Evolutionary conservation across 2,329 filamentous ascomycete species (phyloP).

Genomic region (Helotiales sp.): DNA sequence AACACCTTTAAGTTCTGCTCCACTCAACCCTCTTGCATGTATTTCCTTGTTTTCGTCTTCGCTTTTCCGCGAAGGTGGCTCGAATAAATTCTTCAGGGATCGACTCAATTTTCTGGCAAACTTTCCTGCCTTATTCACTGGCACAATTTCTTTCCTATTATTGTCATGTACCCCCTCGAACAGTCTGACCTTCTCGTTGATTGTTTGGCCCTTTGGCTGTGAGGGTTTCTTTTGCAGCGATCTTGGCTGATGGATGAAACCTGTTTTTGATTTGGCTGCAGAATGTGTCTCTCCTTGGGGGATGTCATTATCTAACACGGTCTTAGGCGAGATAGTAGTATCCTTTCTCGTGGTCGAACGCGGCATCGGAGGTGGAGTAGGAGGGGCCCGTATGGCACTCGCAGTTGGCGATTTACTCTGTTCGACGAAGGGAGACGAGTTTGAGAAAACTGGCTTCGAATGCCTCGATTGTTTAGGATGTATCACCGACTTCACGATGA

Average conservation of each 20-base stretch:
- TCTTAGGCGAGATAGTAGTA: neutral
- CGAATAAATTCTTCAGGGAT: conserved; percentile 23
- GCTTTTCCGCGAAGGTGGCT: conserved; percentile 13
- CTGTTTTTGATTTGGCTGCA: neutral
- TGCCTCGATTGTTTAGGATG: no score
- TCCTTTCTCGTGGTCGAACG: neutral
- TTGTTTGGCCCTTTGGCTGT: conserved; percentile 16
- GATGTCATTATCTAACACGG: neutral
- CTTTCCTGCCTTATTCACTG: conserved; percentile 6
- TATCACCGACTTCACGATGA: neutral
- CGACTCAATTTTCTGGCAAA: conserved; percentile 17
- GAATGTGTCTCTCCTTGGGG: neutral
- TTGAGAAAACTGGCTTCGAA: neutral
- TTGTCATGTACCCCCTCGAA: conserved; percentile 5
- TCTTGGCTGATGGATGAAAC: neutral
- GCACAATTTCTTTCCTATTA: neutral
- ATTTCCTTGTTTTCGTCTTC: neutral
- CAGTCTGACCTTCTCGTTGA: conserved; percentile 29
- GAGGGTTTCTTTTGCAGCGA: conserved; percentile 8
- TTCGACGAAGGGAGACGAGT: neutral
- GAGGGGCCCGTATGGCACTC: neutral
- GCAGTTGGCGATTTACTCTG: neutral
- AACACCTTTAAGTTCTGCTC: conserved; percentile 13
- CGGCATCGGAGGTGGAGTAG: neutral
- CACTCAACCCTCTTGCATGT: conserved; percentile 3